Percentiles rank a stretch among this genome's conserved stretches.
Evolutionary conservation across 2,329 filamentous ascomycete genomes (phyloP).

Genomic region (Teratosphaeria destructans): DNA sequence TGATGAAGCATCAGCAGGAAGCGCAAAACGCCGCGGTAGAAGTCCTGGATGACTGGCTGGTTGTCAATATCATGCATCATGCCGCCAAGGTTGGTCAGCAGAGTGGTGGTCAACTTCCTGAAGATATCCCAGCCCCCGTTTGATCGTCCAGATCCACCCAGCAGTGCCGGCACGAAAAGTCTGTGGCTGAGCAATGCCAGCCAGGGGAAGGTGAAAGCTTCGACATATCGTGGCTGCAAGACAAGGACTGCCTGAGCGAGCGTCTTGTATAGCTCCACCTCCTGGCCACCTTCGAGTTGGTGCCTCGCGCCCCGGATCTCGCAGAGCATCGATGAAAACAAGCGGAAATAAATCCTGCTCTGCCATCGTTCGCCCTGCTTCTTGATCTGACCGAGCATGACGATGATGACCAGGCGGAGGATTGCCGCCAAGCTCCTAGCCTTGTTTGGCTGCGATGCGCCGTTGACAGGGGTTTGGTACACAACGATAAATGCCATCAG

Average conservation of each 20-base stretch:
- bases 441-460: constrained; percentile 51
- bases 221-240: constrained; percentile 66
- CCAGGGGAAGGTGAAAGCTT: constrained; percentile 80
- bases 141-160: constrained; percentile 37
- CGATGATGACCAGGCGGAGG: constrained; percentile 64
- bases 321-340: constrained; percentile 75
- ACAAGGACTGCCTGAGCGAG: constrained; percentile 62
- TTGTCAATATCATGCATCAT: constrained; percentile 66
- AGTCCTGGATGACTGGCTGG: constrained; percentile 61
- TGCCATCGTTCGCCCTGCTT: constrained; percentile 74
- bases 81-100: constrained; percentile 58
- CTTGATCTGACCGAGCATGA: constrained; percentile 77
- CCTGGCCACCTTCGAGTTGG: constrained; percentile 15
- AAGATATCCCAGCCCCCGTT: constrained; percentile 62
- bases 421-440: constrained; percentile 66
- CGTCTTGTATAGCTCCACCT: constrained; percentile 56
- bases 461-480: constrained; percentile 54
- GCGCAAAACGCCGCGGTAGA: constrained; percentile 76
- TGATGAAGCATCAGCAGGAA: constrained; percentile 79
- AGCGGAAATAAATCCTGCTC: constrained; percentile 79
- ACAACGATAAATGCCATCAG: constrained; percentile 67
- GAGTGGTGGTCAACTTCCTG: constrained; percentile 46
- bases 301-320: constrained; percentile 42
- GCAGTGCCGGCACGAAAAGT: constrained; percentile 67
- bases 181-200: constrained; percentile 72